Base-by-base conservation (phyloP, 2,329 filamentous ascomycete species). In the Hymenoscyphus repandus region DNA sequence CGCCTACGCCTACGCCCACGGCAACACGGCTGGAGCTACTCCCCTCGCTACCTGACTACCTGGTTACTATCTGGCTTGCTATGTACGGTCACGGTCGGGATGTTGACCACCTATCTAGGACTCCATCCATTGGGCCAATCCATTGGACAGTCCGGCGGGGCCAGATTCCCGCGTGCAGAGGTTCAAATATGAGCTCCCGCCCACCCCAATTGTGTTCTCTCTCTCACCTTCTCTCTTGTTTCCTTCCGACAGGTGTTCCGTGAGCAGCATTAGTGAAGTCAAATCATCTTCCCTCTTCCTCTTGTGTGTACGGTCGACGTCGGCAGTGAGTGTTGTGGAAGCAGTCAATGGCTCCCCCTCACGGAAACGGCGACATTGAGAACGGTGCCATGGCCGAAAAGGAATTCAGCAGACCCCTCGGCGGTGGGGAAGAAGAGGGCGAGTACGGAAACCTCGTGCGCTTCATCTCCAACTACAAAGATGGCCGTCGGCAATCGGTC, bases 401-500 rank as follows among this genome's bases (percentile, higher is more conserved):
- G 47, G 55, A 58, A 15, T 39, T 22, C 11, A 5, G 3, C 10
- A 27, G 20, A 33, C 47, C 39, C 40, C 42, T 52, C 38, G 18
- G 34, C 31, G 39, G 33, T 6, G 44, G 37, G 38, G 49, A 55
- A 39, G 57, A 63, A 32, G 48, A 62, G 69, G 81, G 83, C 67
- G 82, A 85, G 68, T 85, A 85, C 70, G 76, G 77, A 59, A 79
- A 80, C 47, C 72, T 85, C 48, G 80, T 84, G 66, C 78, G 81
- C 64, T 85, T 82, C 72, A 85, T 85, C 67, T 82, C 80, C 58
- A 81, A 78, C 64, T 84, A 84, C 69, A 77, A 76, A 62, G 80
- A 83, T 69, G 74, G 78, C 52, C 78, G 79, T 64, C 72, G 73
- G 47, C 70, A 69, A 39, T 73, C 72, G 13, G 66, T 66, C 49